Base-by-base conservation (phyloP, 441 rosid genomes). In the Codiaeum variegatum region DNA sequence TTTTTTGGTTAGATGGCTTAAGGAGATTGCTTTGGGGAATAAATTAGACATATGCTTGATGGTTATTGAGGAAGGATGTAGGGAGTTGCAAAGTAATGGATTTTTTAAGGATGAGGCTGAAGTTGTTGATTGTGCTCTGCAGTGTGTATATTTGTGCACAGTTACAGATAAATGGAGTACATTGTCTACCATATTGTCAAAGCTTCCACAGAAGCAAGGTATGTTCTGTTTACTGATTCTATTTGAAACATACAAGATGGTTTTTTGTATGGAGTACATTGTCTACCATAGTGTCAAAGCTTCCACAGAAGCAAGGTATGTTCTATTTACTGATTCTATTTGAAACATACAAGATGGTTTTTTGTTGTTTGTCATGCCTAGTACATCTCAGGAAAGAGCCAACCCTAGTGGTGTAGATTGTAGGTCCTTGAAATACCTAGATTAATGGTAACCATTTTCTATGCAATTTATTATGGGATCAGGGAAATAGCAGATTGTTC, bases 31-130 rank as follows among this genome's bases (percentile, higher is more conserved):
- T 78, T 66, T 71, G 46, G 96, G 82, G 78, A 91, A 86, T 76
- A 88, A 86, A 73, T 71, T 93, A 73, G 97, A 93, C 70, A 74
- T 93, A 68, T 89, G 96, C 87, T 84, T 85, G 88, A 80, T 80
- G 71, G 94, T 91, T 73, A 85, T 96, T 29, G 97, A 89, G 59
- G 99, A 90, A 88, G 97, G 97, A 67, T 91, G 97, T 82, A 80
- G 58, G 61, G 90, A 87, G 62, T 74, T 89, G 72, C 78, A 74
- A 77, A 78, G 78, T 67, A 81, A 70, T 72, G 75, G 85, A 71
- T 85, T 86, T 81, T 93, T 96, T 80, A 86, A 74, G 82, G 88
- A 93, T 79, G 97, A 84, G 80, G 61, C 66, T 81, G 97, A 93
- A 85, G 94, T 81, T 77, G 84, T 85, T 64, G 96, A 90, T 63